Base-by-base conservation (phyloP, 2,329 filamentous ascomycete species). In the Trichoderma sp. region DNA sequence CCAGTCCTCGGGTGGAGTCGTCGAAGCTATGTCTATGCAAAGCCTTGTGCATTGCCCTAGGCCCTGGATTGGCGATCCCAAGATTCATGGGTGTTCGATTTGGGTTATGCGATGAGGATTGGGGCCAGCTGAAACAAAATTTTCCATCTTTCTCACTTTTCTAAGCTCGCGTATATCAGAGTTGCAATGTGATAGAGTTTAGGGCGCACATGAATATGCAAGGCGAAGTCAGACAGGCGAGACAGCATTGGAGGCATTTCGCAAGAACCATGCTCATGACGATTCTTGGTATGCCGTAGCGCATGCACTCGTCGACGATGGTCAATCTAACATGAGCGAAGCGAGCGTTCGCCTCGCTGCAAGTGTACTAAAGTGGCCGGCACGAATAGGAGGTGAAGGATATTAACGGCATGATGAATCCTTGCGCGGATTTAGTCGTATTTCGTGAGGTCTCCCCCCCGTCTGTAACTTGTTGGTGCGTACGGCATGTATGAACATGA, bases 371-470 rank as follows among this genome's bases (percentile, higher is more conserved):
- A 39, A 6, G 5, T 11, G 18, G 53, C 34, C 34, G 53, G 65
- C 53, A 36, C 66, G 39, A 69, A 69, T 69, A 62, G 66, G 66
- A 69, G 57, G 66, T 51, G 66, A 60, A 47, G 65, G 65, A 47
- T 60, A 68, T 68, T 47, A 47, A 68, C 65, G 65, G 65, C 66
- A 69, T 36, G 66, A 12, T 43, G 57, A 26, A 61, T 58, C 65
- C 65, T 68, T 51, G 63, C 21, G 63, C 30, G 30, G 39, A 34
- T 58, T 58, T 61, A 58, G 36, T 58, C 53, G 56, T 62, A 61
- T 67, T 67, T 26, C 34, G 64, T 26, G 28, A 47, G 43, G 7
- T 9, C 6, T 39, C n/a, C 30, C 62, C 62, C 30, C 7, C 36
- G 18, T 12, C 39, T 6, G 60, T 43, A 39, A 43, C 53, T 57